A percentile compares a stretch with the other conserved stretches of the same genome.
phyloP scores from a whole-genome alignment of 2,329 filamentous ascomycete species.

The Cladophialophora carrionii region DNA sequence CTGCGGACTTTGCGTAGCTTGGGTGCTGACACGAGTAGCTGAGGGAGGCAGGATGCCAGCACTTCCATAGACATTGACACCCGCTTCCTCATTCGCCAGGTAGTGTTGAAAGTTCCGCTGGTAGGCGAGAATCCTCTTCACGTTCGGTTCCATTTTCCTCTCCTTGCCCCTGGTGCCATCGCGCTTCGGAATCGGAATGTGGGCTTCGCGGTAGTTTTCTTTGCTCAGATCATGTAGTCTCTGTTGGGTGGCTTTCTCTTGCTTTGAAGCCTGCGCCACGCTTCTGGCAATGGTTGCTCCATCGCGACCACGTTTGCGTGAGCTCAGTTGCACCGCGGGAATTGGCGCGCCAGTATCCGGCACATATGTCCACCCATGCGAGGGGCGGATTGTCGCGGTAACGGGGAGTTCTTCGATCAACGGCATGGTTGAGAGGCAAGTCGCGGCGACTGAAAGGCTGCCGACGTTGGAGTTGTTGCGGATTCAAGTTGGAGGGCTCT shows the following conservation, averaged over 20 bases:
- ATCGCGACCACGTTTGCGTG: conserved; percentile 61
- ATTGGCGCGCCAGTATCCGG: conserved; percentile 70
- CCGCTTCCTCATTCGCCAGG: conserved; percentile 56
- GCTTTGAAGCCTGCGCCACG: conserved; percentile 60
- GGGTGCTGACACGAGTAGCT: conserved; percentile 25
- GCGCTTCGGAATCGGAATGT: conserved; percentile 64
- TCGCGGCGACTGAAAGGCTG: neutral
- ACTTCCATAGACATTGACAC: conserved; percentile 39
- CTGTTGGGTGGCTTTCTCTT: conserved; percentile 78
- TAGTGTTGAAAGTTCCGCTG: conserved; percentile 57
- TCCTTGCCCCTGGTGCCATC: conserved; percentile 45
- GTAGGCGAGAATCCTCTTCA: conserved; percentile 53
- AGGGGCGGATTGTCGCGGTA: conserved; percentile 61
- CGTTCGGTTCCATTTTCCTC: conserved; percentile 52
- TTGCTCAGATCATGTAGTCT: conserved; percentile 81
- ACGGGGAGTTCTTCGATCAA: conserved; percentile 79
- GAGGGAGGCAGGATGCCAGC: conserved; percentile 23
- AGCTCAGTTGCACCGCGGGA: conserved; percentile 51
- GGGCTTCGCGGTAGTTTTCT: conserved; percentile 70
- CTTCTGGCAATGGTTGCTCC: conserved; percentile 44
- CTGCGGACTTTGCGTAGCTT: conserved; percentile 15
- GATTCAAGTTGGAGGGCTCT: neutral
- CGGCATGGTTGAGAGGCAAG: conserved; percentile 54
- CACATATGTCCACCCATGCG: conserved; percentile 92
- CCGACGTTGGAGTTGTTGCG: neutral